A percentile compares a stretch with the other conserved stretches of the same genome.
These are phyloP conservation scores for Astrephomene gubernaculifera DNA, from an alignment of 139 green algal genomes.

Conservation along the genomic window DNA sequence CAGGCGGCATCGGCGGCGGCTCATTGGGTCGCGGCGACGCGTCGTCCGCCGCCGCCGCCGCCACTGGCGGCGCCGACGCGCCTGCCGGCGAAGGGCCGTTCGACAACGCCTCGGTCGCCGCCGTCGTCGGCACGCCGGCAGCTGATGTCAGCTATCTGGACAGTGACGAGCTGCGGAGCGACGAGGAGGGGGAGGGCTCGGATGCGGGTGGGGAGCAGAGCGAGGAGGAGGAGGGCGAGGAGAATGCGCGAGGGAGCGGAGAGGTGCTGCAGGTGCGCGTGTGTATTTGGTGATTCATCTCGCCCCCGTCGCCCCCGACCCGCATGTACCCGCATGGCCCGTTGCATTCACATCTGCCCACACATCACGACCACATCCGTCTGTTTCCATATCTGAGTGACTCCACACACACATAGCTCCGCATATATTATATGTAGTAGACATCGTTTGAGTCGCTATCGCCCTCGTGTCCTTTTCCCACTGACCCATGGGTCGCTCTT, in stretches of 20 bases:
- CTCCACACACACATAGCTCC: too few species aligned
- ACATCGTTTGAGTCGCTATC: too few species aligned
- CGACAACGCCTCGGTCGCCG: not conserved
- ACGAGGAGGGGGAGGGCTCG: constrained; percentile 11
- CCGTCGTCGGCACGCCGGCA: not conserved
- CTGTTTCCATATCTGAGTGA: too few species aligned
- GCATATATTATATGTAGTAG: too few species aligned
- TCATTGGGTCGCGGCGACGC: too few species aligned
- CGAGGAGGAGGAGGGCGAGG: constrained; percentile 11
- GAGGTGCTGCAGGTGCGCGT: constrained; percentile 31
- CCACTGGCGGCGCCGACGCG: not conserved
- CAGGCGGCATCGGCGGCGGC: not conserved
- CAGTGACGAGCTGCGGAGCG: constrained; percentile 29
- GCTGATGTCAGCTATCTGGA: constrained; percentile 34
- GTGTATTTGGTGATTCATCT: too few species aligned
- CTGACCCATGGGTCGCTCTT: too few species aligned
- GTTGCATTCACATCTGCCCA: too few species aligned
- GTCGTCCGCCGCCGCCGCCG: too few species aligned
- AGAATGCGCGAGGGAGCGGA: constrained; percentile 19
- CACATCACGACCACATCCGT: too few species aligned
- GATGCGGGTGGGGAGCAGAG: not conserved
- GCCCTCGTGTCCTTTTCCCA: too few species aligned
- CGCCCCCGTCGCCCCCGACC: not conserved
- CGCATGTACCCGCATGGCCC: too few species aligned
- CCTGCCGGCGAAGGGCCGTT: not conserved